Evolutionary conservation across 768 basidiomycete genomes (phyloP), one percentile per base, ranked within the genome.

Genomic region (Mycena albidolilacea): DNA sequence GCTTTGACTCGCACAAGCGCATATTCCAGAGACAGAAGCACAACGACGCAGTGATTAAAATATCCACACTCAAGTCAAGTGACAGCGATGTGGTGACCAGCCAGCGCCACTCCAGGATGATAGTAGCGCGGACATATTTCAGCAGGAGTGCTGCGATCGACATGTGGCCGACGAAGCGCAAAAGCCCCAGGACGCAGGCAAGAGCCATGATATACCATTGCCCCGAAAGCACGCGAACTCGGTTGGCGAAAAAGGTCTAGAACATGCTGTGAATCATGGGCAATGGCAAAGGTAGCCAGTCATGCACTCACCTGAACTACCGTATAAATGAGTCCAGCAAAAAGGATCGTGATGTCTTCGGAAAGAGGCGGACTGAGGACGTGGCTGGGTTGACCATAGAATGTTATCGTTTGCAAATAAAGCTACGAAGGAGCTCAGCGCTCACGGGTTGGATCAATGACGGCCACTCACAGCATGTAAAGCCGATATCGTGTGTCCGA

Each of bases 161-260:
- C 17, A 70, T 19, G 43, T 64, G 19, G 11, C 30, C 54, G 35
- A 57, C 35, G 35, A 70, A 38, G 54, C 69, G 69, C 30, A 70
- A 7, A 6, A 57, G 35, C 0, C 35, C 44, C 2, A 70, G 35
- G 12, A 57, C 3, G 38, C 43, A 64, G 7, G 62, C 69, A 17
- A 70, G 37, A 1, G 44, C 55, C 62, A 64, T 69, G 54, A 48
- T 35, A 52, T 69, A 57, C 68, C 39, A 62, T 3, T 30, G 38
- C 11, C 68, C 68, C 0, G 69, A 70, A 7, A 70, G 50, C 1
- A 58, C 30, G 11, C 69, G 62, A 5, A 70, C 54, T 11, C 69
- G 61, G 52, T 70, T 70, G 11, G 62, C 69, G 10, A 70, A 70
- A 41, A 70, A 70, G 35, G 23, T 38, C 69, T 70, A 43, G 7